phyloP scores from a whole-genome alignment of 441 rosid species.

The Adansonia rubrostipa region DNA sequence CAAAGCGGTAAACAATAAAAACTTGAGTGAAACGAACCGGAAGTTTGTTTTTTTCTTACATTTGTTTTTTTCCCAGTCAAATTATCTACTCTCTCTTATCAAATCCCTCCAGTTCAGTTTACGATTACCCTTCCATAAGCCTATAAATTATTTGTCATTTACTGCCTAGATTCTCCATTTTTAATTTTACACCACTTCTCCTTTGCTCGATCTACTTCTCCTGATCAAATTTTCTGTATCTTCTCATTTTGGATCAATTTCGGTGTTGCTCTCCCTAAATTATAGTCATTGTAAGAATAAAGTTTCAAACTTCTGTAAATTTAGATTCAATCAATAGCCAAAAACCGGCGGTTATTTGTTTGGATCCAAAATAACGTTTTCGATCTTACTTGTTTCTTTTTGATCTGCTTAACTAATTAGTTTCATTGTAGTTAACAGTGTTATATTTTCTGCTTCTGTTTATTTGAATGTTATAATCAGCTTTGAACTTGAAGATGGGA shows the following conservation, averaged over 20 bases:
- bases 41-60: too few species aligned
- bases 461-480: conserved; percentile 5
- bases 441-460: not conserved
- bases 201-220: not conserved
- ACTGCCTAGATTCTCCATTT: not conserved
- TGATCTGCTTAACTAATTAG: not conserved
- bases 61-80: not conserved
- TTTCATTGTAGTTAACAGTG: not conserved
- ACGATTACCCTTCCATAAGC: not conserved
- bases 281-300: not conserved
- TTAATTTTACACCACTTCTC: not conserved
- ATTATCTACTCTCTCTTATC: not conserved
- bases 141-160: not conserved
- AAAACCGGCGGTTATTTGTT: not conserved
- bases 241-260: not conserved
- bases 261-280: not conserved
- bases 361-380: conserved; percentile 10
- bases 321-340: not conserved
- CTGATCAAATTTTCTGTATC: not conserved
- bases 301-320: not conserved
- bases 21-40: too few species aligned
- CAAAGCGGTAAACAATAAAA: too few species aligned
- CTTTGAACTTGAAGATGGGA: conserved; percentile 46
- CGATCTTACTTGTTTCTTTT: not conserved
- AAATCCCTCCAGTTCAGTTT: not conserved